These are phyloP conservation scores for Schizothecium vesticola DNA, from an alignment of 495 filamentous ascomycete species.

Conservation along the genomic window DNA sequence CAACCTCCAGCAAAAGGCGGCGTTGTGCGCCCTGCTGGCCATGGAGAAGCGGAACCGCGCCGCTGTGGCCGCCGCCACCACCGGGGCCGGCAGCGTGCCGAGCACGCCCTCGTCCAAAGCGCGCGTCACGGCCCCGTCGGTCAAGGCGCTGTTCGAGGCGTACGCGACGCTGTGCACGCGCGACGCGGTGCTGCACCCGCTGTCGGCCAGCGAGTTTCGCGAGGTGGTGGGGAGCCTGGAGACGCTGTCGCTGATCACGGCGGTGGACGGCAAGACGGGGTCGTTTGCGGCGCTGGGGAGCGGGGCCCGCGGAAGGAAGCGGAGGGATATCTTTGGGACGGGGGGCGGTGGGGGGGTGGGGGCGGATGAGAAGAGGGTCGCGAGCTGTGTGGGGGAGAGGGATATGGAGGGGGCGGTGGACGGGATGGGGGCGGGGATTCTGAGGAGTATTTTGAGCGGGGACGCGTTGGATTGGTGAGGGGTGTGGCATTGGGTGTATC, in stretches of 20 bases:
- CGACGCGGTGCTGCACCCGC: conserved; percentile 77
- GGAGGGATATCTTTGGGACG: conserved; percentile 33
- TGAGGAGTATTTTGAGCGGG: conserved; percentile 50
- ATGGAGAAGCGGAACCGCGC: conserved; percentile 62
- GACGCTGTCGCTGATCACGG: conserved; percentile 72
- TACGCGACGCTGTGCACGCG: conserved; percentile 76
- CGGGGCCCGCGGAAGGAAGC: conserved; percentile 10
- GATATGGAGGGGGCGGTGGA: conserved; percentile 65
- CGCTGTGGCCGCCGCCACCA: conserved; percentile 41
- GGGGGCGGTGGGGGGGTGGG: conserved; percentile 25
- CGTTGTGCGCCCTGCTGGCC: conserved; percentile 78
- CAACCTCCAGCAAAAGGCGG: conserved; percentile 95
- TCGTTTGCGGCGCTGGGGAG: conserved; percentile 46
- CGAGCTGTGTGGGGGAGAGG: conserved; percentile 70
- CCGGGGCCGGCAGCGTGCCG: conserved; percentile 45
- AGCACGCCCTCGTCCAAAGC: conserved; percentile 20
- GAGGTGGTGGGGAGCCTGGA: conserved; percentile 90
- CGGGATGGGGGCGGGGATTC: conserved; percentile 54
- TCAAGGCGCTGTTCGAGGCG: conserved; percentile 70
- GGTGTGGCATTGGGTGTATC: not conserved
- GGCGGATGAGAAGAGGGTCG: conserved; percentile 63
- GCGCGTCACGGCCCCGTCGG: conserved; percentile 55
- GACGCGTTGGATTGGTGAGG: conserved; percentile 38
- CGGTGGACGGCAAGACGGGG: conserved; percentile 66
- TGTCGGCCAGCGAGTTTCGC: conserved; percentile 84